Evolutionary conservation across 192 early-diverging fungal genomes (phyloP), one percentile per base, ranked within the genome.

Genomic region (Coemansia sp.): DNA sequence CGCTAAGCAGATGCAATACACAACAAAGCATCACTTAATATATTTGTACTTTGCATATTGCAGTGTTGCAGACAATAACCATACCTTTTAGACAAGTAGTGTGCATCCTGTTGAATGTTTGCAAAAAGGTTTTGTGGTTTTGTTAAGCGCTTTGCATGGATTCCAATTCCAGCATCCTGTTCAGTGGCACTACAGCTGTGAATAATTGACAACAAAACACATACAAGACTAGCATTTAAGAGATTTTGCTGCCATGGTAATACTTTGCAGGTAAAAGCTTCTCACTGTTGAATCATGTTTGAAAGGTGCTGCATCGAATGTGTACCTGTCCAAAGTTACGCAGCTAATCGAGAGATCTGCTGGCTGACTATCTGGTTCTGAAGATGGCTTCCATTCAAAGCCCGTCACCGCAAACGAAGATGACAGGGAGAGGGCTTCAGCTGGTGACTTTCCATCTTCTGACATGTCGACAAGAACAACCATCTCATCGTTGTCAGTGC

Each of bases 401-500:
- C 59, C 75, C 7, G 79, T 62, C 1, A 76, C 74, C 58, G 73
- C 72, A 7, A 82, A 76, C 37, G 64, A 60, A 20, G 79, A 68
- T 5, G 79, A 68, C 20, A 82, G 40, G 42, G 79, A 82, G 41
- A 50, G 61, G 11, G 66, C 74, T 5, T 51, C 55, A 10, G 65
- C 65, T 2, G 75, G 74, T 6, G 17, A 9, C 14, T 40, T 46
- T 38, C 74, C 74, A 22, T 76, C 65, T 5, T 45, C 48, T 1
- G 79, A 68, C 71, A 82, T 76, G 39, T 82, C 70, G 5, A 82
- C 79, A 10, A 82, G 59, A 3, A 82, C 46, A 3, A 71, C 55
- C 40, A 69, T 32, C 10, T 57, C 53, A 19, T 64, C 68, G 43
- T 67, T 62, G 49, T 77, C 75, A 1, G 67, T 19, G 5, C 71